Evolutionary conservation across 768 basidiomycete species (phyloP).

Genomic region (Krasilnikovozyma curviuscula): DNA sequence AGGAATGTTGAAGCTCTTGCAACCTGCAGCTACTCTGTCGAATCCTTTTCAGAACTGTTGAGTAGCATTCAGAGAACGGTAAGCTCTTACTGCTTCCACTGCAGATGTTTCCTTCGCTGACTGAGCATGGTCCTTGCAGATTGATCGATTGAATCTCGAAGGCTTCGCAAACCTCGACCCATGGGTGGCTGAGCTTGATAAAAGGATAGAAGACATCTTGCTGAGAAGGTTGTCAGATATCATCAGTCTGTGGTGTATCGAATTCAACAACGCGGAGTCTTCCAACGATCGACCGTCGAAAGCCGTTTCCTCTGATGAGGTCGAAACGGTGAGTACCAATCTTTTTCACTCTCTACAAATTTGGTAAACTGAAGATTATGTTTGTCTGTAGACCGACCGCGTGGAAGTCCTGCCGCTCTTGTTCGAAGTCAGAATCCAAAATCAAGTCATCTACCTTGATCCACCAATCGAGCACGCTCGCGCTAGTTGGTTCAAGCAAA

Average conservation of each 20-base stretch:
- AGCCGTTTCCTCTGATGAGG: constrained; percentile 36
- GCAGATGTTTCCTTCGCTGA: not conserved
- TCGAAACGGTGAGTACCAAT: constrained; percentile 39
- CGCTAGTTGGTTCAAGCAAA: constrained; percentile 66
- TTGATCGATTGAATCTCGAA: constrained; percentile 84
- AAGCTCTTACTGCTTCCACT: constrained; percentile 19
- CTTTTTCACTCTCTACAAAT: too few relatives aligned
- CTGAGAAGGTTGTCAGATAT: constrained; percentile 54
- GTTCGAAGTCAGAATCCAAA: constrained; percentile 93
- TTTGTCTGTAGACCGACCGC: too few relatives aligned
- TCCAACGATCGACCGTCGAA: constrained; percentile 40
- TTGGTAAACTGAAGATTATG: too few relatives aligned
- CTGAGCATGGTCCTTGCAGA: constrained; percentile 30
- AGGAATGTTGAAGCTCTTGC: constrained; percentile 69
- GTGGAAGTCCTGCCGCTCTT: constrained; percentile 68
- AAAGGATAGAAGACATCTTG: constrained; percentile 63
- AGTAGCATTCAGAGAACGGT: constrained; percentile 67
- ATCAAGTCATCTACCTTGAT: constrained; percentile 96
- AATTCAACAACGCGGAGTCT: constrained; percentile 63
- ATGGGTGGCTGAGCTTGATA: constrained; percentile 67
- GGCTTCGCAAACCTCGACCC: constrained; percentile 85
- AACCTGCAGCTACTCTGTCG: constrained; percentile 64
- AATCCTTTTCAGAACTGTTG: constrained; percentile 63
- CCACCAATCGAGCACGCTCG: constrained; percentile 92
- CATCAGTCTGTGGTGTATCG: constrained; percentile 68